A percentile compares a stretch with the other conserved stretches of the same genome.
Evolutionary conservation across 805 yeast species (phyloP).

Genomic region (Clavispora vitiphila): DNA sequence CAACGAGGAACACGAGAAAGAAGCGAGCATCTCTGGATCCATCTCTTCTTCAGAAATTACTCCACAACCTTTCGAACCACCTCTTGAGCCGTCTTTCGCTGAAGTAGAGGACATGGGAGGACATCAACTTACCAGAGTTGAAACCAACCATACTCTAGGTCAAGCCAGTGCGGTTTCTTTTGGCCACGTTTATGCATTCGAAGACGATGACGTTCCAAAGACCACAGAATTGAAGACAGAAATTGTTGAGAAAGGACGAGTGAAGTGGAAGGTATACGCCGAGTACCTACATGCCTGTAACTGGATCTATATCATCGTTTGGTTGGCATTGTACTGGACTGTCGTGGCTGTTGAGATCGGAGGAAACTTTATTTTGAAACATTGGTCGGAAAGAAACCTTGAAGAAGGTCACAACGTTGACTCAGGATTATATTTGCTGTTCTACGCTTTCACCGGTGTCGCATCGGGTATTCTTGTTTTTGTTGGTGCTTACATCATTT

Average conservation of each 20-base stretch:
- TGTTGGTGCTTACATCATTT: slow-evolving; percentile 24
- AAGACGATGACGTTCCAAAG: slow-evolving; percentile 20
- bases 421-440: slow-evolving; percentile 20
- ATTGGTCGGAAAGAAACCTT: slow-evolving; percentile 33
- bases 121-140: slow-evolving; percentile 13
- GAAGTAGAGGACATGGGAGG: slow-evolving; percentile 14
- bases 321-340: slow-evolving; percentile 18
- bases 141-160: slow-evolving; percentile 15
- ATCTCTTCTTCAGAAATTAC: slow-evolving; percentile 4
- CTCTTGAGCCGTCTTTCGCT: slow-evolving; percentile 16
- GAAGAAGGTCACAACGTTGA: slow-evolving; percentile 20
- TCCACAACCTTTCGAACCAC: slow-evolving; percentile 9
- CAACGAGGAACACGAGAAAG: slow-evolving; percentile 4
- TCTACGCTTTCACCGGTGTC: slow-evolving; percentile 26
- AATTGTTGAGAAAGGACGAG: slow-evolving; percentile 20
- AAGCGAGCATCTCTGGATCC: not conserved
- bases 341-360: slow-evolving; percentile 18
- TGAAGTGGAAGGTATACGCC: slow-evolving; percentile 24
- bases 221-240: slow-evolving; percentile 10
- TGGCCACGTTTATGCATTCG: slow-evolving; percentile 27
- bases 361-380: slow-evolving; percentile 27
- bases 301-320: slow-evolving; percentile 18
- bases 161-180: slow-evolving; percentile 30
- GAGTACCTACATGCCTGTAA: slow-evolving; percentile 32
- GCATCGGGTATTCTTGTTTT: slow-evolving; percentile 23